These are phyloP conservation scores for Phytopythium sindhum DNA, from an alignment of 352 stramenopile species.

Conservation along the genomic window DNA sequence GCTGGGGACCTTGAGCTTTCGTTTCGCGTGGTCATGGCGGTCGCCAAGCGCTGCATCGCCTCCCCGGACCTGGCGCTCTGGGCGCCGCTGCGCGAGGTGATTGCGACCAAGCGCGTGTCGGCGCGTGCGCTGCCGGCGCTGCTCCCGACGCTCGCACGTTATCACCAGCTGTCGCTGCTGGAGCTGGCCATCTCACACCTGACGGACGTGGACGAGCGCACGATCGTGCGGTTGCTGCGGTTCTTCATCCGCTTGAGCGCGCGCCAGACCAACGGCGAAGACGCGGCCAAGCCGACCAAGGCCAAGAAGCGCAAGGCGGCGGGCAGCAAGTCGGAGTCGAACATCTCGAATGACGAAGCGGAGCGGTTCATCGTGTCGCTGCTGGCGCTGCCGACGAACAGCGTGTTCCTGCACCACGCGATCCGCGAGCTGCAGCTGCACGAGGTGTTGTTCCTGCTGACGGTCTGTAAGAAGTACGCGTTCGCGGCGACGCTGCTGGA, in stretches of 20 bases:
- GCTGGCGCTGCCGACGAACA: conserved; percentile 58
- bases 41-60: conserved; percentile 55
- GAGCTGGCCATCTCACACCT: conserved; percentile 61
- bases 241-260: conserved; percentile 71
- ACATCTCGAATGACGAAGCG: conserved; percentile 14
- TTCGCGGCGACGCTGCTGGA: conserved; percentile 32
- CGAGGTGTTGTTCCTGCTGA: conserved; percentile 67
- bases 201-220: conserved; percentile 74
- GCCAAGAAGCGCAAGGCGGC: conserved; percentile 26
- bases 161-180: conserved; percentile 64
- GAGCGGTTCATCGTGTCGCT: conserved; percentile 60
- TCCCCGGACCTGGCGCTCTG: conserved; percentile 54
- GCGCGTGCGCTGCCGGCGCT: conserved; percentile 57
- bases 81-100: conserved; percentile 42
- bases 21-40: conserved; percentile 56
- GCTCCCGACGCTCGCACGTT: conserved; percentile 57
- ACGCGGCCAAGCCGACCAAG: conserved; percentile 5
- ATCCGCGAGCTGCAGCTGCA: conserved; percentile 64
- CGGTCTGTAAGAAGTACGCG: conserved; percentile 70
- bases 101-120: conserved; percentile 60
- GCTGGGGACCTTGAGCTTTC: conserved; percentile 25
- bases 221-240: conserved; percentile 64
- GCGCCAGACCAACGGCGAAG: conserved; percentile 12
- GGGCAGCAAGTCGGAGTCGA: conserved; percentile 9
- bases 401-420: conserved; percentile 74